A percentile compares a stretch with the other conserved stretches of the same genome.
These are phyloP conservation scores for Fraxinus greggii DNA, from an alignment of 305 asterid species.

Conservation along the genomic window DNA sequence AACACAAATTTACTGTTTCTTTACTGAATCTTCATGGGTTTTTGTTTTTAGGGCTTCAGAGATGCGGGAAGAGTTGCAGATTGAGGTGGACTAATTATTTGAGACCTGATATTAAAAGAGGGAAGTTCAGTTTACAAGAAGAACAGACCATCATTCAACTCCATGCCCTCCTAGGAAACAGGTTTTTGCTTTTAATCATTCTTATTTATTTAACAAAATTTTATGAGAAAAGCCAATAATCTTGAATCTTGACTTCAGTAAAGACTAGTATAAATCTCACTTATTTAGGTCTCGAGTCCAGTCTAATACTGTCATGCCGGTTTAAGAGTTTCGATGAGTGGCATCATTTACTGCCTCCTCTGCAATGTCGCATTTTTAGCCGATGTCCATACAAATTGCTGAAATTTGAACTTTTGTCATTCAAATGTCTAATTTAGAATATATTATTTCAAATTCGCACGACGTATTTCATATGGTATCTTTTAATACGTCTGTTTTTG, in stretches of 20 bases:
- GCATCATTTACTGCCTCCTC: slow-evolving; percentile 19
- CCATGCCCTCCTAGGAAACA: slow-evolving; percentile 92
- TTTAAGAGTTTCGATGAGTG: slow-evolving; percentile 1
- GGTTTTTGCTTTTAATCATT: slow-evolving; percentile 28
- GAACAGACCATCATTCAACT: slow-evolving; percentile 92
- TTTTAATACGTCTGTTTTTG: slow-evolving; percentile 11
- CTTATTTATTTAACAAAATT: not conserved
- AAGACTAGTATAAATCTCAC: not conserved
- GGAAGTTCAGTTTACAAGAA: slow-evolving; percentile 83
- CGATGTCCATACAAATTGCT: not conserved
- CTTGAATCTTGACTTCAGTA: not conserved
- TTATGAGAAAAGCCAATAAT: not conserved
- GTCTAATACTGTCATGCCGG: not conserved
- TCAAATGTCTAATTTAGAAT: not conserved
- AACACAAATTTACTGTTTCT: not conserved
- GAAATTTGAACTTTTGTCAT: not conserved
- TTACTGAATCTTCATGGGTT: not conserved
- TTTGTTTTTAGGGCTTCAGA: slow-evolving; percentile 55
- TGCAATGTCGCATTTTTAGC: not conserved
- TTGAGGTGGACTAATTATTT: slow-evolving; percentile 85
- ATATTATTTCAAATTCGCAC: not conserved
- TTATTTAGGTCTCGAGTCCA: not conserved
- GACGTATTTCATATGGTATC: not conserved
- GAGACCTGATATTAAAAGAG: slow-evolving; percentile 91
- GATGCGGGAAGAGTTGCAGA: slow-evolving; percentile 94